Conservation (phyloP, 2,329 filamentous ascomycete genomes). For the Colletotrichum spinosum region DNA sequence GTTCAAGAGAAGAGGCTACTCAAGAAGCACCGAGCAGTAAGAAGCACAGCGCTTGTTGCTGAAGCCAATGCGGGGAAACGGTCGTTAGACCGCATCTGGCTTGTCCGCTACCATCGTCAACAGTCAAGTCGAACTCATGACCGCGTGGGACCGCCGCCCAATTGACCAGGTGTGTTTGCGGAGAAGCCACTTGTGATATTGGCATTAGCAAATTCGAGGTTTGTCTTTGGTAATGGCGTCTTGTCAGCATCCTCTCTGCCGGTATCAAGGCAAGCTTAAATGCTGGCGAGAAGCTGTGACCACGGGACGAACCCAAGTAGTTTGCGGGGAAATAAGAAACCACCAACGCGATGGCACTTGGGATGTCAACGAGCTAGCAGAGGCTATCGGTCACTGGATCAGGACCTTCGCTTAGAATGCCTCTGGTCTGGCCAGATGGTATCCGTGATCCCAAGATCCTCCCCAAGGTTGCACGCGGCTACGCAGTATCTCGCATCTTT, state of each 20-base stretch:
- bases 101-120: constrained; percentile 14
- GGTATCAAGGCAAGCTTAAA: constrained; percentile 28
- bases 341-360: constrained; percentile 6
- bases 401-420: no score
- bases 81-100: constrained; percentile 20
- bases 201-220: constrained; percentile 32
- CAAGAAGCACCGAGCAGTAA: neutral
- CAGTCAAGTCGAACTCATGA: constrained; percentile 12
- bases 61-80: constrained; percentile 26
- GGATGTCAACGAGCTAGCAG: neutral
- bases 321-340: constrained; percentile 32
- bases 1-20: constrained; percentile 20
- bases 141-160: constrained; percentile 6
- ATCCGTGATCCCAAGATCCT: no score
- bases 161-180: constrained; percentile 16
- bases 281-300: constrained; percentile 26
- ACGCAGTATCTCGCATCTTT: no score
- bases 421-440: no score
- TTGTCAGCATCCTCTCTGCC: constrained; percentile 24
- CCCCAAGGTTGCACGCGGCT: no score
- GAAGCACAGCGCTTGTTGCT: constrained; percentile 4
- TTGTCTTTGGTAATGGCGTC: constrained; percentile 32
- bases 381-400: no score
- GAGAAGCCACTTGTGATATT: constrained; percentile 27
- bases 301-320: constrained; percentile 28